Conservation (phyloP, 164 flowering plant species). For the Litsea cubeba region DNA sequence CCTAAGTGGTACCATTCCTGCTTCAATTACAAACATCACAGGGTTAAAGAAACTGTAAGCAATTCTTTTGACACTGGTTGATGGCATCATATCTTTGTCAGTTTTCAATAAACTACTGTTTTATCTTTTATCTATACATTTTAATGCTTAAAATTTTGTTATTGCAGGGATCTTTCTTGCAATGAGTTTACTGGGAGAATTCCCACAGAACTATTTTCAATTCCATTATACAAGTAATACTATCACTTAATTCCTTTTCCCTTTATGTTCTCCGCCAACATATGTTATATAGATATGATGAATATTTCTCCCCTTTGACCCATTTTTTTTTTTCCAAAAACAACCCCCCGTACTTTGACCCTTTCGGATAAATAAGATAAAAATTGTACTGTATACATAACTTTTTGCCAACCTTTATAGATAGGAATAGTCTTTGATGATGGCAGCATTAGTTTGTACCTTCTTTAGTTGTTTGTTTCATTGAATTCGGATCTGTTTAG, state of each 20-base stretch:
- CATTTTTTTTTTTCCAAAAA: not conserved
- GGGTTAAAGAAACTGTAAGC: conserved; percentile 37
- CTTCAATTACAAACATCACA: conserved; percentile 33
- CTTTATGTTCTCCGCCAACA: not conserved
- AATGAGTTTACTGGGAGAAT: conserved; percentile 60
- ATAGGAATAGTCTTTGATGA: not conserved
- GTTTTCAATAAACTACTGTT: not conserved
- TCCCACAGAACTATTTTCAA: conserved; percentile 47
- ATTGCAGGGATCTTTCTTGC: conserved; percentile 74
- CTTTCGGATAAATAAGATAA: not conserved
- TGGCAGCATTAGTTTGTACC: not conserved
- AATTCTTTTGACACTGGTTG: not conserved
- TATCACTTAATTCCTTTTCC: not conserved
- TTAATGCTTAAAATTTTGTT: conserved; percentile 1
- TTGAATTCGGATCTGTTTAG: not conserved
- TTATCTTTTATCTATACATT: not conserved
- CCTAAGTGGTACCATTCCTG: conserved; percentile 41
- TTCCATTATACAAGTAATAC: conserved; percentile 58
- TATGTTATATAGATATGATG: not conserved
- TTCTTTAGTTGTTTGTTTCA: not conserved
- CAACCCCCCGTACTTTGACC: not conserved
- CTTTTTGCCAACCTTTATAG: not conserved
- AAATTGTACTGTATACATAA: not conserved
- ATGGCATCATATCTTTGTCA: not conserved
- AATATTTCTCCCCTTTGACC: not conserved